phyloP scores from a whole-genome alignment of 2,329 filamentous ascomycete genomes.

The Akanthomyces uredinophilus region DNA sequence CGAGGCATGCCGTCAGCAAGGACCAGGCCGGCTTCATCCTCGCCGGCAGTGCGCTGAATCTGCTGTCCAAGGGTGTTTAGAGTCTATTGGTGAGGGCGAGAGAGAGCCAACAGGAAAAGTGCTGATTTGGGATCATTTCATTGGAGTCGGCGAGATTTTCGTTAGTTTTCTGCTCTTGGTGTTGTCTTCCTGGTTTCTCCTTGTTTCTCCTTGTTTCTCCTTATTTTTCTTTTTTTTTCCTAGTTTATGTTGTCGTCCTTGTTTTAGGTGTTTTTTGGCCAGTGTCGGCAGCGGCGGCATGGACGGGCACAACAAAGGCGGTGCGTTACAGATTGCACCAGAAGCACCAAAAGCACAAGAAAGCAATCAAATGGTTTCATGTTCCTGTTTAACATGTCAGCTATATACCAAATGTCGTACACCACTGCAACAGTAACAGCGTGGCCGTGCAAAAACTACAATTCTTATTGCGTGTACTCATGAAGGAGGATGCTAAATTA shows the following conservation, averaged over 20 bases:
- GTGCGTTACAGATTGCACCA: no score
- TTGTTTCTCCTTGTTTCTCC: no score
- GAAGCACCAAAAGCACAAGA: no score
- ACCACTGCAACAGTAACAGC: background rate
- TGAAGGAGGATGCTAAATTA: background rate
- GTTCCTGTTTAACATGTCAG: no score
- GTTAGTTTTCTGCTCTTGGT: background rate
- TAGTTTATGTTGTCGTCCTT: no score
- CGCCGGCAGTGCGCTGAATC: conserved; percentile 87
- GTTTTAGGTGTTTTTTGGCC: no score
- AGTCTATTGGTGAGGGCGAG: no score
- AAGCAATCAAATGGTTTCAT: no score
- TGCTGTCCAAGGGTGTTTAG: conserved; percentile 61
- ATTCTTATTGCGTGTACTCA: background rate
- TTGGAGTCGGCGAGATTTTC: background rate
- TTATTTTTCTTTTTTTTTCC: background rate
- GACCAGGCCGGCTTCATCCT: conserved; percentile 92
- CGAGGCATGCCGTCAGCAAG: conserved; percentile 81
- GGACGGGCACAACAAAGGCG: no score
- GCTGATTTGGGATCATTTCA: background rate
- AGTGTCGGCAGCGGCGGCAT: no score
- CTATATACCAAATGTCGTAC: background rate
- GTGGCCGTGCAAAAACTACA: no score
- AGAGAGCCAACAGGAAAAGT: background rate
- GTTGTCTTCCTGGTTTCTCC: no score